Evolutionary conservation across 1,139 yeast species (phyloP).

Genomic region (Kluyveromyces marxianus): DNA sequence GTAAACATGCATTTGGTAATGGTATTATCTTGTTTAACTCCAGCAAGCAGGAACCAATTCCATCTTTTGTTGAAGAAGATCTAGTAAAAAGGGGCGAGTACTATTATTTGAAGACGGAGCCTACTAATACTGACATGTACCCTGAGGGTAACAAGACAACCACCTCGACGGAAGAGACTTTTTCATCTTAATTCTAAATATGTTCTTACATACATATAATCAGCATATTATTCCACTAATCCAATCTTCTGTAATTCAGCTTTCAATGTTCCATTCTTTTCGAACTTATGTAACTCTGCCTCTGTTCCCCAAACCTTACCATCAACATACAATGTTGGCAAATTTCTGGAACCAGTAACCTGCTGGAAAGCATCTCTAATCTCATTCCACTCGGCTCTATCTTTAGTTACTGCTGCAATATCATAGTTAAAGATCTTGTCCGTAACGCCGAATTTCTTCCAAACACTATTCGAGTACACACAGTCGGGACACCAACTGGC

Average conservation of each 20-base stretch:
- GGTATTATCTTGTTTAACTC: slow-evolving; percentile 39
- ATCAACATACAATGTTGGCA: slow-evolving; percentile 60
- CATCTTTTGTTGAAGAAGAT: slow-evolving; percentile 25
- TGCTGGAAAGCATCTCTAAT: slow-evolving; percentile 55
- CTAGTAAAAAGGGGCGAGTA: slow-evolving; percentile 26
- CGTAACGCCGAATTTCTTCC: slow-evolving; percentile 43
- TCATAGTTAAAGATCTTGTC: slow-evolving; percentile 50
- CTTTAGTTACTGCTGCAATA: slow-evolving; percentile 41
- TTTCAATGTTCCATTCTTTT: slow-evolving; percentile 38
- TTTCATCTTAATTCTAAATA: no score
- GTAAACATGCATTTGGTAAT: slow-evolving; percentile 43
- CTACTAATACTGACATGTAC: neutral
- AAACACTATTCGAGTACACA: slow-evolving; percentile 49
- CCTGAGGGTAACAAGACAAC: no score
- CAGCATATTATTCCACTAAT: slow-evolving; percentile 18
- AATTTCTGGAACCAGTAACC: slow-evolving; percentile 60
- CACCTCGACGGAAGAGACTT: no score
- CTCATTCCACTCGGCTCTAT: slow-evolving; percentile 43
- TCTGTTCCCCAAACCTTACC: slow-evolving; percentile 60
- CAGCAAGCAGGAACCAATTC: slow-evolving; percentile 24
- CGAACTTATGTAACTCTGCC: slow-evolving; percentile 41
- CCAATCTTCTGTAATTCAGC: slow-evolving; percentile 39
- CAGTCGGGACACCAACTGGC: slow-evolving; percentile 80
- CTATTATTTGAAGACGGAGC: slow-evolving; percentile 19
- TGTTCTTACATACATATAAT: no score